phyloP scores from a whole-genome alignment of 371 early-diverging fungal species.

The Encephalitozoon cuniculi region DNA sequence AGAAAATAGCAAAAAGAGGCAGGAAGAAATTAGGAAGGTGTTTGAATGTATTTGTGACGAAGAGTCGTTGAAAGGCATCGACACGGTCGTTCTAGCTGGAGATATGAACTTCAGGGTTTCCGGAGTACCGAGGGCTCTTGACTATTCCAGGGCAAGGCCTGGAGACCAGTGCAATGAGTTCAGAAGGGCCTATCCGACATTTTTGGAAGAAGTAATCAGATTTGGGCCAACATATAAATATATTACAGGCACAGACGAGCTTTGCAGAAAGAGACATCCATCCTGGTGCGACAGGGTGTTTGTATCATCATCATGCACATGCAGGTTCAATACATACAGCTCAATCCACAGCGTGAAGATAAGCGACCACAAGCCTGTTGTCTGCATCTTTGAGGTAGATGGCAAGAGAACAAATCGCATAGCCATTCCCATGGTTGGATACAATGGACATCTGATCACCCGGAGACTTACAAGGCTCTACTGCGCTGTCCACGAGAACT shows the following conservation, averaged over 20 bases:
- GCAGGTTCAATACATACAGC: neutral
- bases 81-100: constrained; percentile 16
- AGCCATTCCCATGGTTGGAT: neutral
- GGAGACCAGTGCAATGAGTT: constrained; percentile 14
- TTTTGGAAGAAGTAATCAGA: constrained; percentile 9
- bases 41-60: constrained; percentile 1
- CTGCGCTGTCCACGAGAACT: neutral
- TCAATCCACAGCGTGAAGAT: neutral
- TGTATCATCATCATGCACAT: neutral
- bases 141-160: neutral
- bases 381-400: neutral
- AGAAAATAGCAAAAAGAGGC: constrained; percentile 17
- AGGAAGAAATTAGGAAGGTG: constrained; percentile 14
- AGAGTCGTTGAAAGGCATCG: neutral
- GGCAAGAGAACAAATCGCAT: neutral
- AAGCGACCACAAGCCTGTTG: constrained; percentile 42
- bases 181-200: neutral
- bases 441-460: neutral
- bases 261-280: constrained; percentile 7
- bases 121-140: neutral
- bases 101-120: constrained; percentile 38
- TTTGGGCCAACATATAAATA: constrained; percentile 37
- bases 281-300: constrained; percentile 45
- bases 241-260: neutral
- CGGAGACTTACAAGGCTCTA: neutral